Percentiles rank a stretch among this genome's conserved stretches.
phyloP scores from a whole-genome alignment of 495 filamentous ascomycete species.

The Evernia prunastri region DNA sequence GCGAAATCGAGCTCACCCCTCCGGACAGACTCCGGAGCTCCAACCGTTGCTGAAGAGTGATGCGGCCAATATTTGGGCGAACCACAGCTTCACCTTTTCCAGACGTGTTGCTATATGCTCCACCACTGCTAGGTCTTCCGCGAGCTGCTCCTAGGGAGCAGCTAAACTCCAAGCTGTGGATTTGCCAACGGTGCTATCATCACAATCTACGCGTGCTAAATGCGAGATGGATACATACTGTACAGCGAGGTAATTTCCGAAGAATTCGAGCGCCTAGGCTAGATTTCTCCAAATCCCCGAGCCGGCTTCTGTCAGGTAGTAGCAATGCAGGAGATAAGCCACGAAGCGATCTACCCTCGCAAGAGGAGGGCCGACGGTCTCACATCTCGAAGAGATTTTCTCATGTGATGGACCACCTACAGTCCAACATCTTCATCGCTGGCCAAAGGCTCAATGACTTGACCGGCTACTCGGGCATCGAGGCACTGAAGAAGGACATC shows the following conservation, averaged over 20 bases:
- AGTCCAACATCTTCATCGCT: constrained; percentile 75
- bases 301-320: not conserved
- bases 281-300: not conserved
- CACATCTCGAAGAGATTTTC: constrained; percentile 66
- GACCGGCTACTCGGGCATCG: constrained; percentile 92
- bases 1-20: not conserved
- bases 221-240: not conserved
- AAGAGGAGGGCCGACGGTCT: constrained; percentile 64
- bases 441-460: constrained; percentile 85
- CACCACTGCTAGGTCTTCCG: not conserved
- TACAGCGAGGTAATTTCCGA: not conserved
- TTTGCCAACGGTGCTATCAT: constrained; percentile 21
- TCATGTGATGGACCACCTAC: constrained; percentile 78
- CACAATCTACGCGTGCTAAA: not conserved
- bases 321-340: not conserved
- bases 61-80: constrained; percentile 4
- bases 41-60: not conserved
- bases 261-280: not conserved
- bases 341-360: constrained; percentile 62
- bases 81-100: not conserved
- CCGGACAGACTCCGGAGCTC: not conserved
- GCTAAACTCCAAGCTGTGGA: constrained; percentile 1
- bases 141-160: not conserved
- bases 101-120: not conserved
- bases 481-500: constrained; percentile 73